Evolutionary conservation across 2,329 filamentous ascomycete species (phyloP), one percentile per base, ranked within the genome.

Genomic region (Cordyceps cateniannulata): DNA sequence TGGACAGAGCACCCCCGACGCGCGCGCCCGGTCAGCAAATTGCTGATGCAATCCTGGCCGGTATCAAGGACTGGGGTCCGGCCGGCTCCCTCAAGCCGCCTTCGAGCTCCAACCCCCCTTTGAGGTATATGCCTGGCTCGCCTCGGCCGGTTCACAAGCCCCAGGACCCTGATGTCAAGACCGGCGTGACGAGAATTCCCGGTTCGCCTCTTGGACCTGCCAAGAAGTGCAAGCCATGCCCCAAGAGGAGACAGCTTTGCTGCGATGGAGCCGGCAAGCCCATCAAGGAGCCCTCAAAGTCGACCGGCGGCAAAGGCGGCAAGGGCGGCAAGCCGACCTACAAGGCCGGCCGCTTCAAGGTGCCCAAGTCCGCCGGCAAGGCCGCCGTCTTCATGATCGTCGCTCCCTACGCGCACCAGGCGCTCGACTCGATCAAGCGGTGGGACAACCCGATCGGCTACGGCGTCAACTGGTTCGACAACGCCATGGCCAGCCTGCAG

Each of bases 361-460:
- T 42, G 22, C 35, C 50, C 22, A 53, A 53, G 22, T 27, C 50
- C 5, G 32, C 50, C 12, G 50, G 50, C 50, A 53, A 40, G 24
- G 32, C 22, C 5, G 35, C 22, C 16, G 16, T 20, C 8, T 53
- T 53, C 24, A 14, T 10, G 49, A 20, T 53, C 22, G 16, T 27
- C 32, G 50, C 50, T 3, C 59, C 59, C 2, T 61, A 57, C 24
- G 38, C 35, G 2, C 51, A 48, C 51, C 47, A 32, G 3, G 18
- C 49, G n/a, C 52, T 57, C 24, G 52, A 61, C 7, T 10, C 27
- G 4, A 20, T 61, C 38, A 56, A 42, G 51, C 8, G 22, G 6
- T 57, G 45, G 52, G 51, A 61, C 38, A 47, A 57, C 16, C 44
- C 44, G 42, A 45, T 61, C 52, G 52, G 59, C 2, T 24, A 57